Base-by-base conservation (phyloP, 352 stramenopile species). In the Globisporangium orthogonon region DNA sequence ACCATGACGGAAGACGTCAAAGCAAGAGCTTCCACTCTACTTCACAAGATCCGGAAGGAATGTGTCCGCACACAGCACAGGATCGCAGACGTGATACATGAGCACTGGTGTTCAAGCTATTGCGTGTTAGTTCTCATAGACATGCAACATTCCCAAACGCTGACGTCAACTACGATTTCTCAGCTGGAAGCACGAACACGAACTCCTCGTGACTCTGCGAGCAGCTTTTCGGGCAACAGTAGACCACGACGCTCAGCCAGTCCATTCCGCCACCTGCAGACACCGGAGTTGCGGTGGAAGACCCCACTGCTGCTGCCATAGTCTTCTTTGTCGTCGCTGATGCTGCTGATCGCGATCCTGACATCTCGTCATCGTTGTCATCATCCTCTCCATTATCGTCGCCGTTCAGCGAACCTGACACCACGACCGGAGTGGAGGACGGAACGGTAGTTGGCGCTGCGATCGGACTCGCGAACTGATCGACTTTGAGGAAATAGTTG, bases 401-500 rank as follows among this genome's bases (percentile, higher is more conserved):
- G 18, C n/a, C 44, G 6, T 9, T 10, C 43, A 5, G 10, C 7
- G 44, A 49, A 13, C 44, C 44, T 6, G 44, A 49, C 2, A 49
- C 44, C 3, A 49, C 44, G n/a, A 49, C 44, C 9, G 44, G 7
- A 7, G n/a, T 10, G 9, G 13, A n/a, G 18, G 35, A 23, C 41
- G 14, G n/a, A n/a, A 13, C 51, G 37, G 29, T 9, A 55, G 50
- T n/a, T 63, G 33, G 9, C 60, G 49, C 58, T 57, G 63, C 49
- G 9, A 45, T 50, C 31, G 50, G 39, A 52, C 56, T 50, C 9
- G 75, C 75, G 35, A 74, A 83, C 50, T 88, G 63, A 60, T 94
- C 84, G 30, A 94, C 84, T 51, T 89, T 86, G 31, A 94, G 70
- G 45, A 94, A 91, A 52, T 94, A 94, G 56, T 87, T 89, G 52